phyloP scores from a whole-genome alignment of 257 asterid species.

The Verbena officinalis region DNA sequence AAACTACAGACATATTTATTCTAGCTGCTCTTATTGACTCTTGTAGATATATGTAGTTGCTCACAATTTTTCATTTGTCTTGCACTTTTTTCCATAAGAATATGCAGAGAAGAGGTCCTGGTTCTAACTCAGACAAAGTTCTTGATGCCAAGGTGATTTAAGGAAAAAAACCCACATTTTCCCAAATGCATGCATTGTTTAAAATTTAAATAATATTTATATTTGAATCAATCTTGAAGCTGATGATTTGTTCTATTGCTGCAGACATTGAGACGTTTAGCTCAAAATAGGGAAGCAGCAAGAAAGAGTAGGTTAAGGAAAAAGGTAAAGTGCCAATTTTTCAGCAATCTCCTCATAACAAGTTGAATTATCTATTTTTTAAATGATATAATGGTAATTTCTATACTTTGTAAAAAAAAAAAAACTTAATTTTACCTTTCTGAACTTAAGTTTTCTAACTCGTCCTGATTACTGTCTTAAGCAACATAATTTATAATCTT shows the following conservation, averaged over 20 bases:
- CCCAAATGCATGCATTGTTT: constrained; percentile 37
- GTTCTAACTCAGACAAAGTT: constrained; percentile 67
- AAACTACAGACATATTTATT: constrained; percentile 7
- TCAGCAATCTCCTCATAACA: neutral
- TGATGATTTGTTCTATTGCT: constrained; percentile 12
- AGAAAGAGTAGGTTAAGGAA: constrained; percentile 93
- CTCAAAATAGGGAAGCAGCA: constrained; percentile 99
- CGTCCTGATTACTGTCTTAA: neutral
- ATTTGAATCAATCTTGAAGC: neutral
- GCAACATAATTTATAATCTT: neutral
- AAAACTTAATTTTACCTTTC: too few relatives aligned
- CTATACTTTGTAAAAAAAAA: neutral
- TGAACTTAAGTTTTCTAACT: too few relatives aligned
- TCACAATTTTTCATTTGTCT: constrained; percentile 13
- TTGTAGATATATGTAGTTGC: neutral
- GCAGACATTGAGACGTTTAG: constrained; percentile 93
- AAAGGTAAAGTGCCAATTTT: constrained; percentile 49
- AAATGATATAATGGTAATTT: too few relatives aligned
- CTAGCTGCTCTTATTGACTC: constrained; percentile 34
- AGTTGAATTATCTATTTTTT: too few relatives aligned
- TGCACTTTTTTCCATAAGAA: constrained; percentile 28
- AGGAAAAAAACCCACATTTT: constrained; percentile 18
- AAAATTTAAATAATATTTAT: neutral
- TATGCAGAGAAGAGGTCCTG: constrained; percentile 78
- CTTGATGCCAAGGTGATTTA: constrained; percentile 79